A percentile compares a stretch with the other conserved stretches of the same genome.
Evolutionary conservation across 2,329 filamentous ascomycete species (phyloP).

Genomic region (Pseudopyricularia javanii): DNA sequence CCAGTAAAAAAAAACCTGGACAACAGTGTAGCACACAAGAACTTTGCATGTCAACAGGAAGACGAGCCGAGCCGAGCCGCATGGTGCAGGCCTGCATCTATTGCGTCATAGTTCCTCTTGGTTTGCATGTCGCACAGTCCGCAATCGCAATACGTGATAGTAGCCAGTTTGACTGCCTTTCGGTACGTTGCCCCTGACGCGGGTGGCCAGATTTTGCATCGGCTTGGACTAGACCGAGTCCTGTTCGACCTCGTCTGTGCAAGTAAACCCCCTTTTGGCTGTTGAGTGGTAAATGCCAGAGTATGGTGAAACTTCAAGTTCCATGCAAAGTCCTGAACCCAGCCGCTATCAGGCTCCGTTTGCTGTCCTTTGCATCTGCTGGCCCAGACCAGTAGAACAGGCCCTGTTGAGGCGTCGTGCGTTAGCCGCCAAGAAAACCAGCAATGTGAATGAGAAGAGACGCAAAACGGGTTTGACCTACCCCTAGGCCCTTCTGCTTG

Average conservation of each 20-base stretch:
- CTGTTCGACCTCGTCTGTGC: background rate
- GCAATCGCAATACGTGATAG: too few species aligned
- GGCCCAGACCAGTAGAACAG: conserved; percentile 77
- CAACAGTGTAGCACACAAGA: too few species aligned
- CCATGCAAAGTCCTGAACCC: conserved; percentile 47
- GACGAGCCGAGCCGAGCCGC: too few species aligned
- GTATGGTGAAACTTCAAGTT: background rate
- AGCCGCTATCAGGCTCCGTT: conserved; percentile 44
- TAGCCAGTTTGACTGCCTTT: too few species aligned
- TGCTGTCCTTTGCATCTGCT: conserved; percentile 48
- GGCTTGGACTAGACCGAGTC: background rate
- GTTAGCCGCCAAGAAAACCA: background rate
- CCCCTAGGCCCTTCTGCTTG: conserved; percentile 56
- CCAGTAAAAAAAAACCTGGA: too few species aligned
- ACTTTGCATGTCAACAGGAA: too few species aligned
- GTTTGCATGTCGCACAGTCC: too few species aligned
- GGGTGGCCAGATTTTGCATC: too few species aligned
- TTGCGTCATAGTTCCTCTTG: too few species aligned
- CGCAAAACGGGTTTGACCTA: conserved; percentile 21
- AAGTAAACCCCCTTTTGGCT: background rate
- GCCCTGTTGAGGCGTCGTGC: conserved; percentile 32
- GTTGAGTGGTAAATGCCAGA: background rate
- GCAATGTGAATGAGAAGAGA: conserved; percentile 2
- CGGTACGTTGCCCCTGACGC: too few species aligned
- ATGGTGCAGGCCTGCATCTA: too few species aligned